Evolutionary conservation across 768 basidiomycete genomes (phyloP).

Genomic region (Rickenella mellea): DNA sequence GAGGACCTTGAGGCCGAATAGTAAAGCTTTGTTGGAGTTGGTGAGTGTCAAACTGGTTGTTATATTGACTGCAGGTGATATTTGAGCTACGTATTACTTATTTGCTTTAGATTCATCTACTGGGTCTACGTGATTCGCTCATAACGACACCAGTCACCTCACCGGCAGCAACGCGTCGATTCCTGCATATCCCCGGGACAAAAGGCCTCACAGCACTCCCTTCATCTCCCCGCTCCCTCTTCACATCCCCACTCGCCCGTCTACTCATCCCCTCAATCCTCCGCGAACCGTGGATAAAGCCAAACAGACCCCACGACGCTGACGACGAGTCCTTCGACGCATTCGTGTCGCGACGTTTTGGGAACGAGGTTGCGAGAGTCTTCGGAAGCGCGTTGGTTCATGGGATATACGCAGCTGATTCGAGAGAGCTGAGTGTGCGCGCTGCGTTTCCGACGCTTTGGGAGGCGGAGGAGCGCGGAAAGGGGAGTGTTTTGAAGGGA

Average conservation of each 20-base stretch:
- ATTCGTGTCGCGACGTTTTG: constrained; percentile 70
- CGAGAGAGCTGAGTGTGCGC: constrained; percentile 61
- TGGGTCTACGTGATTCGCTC: constrained; percentile 49
- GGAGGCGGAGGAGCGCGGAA: constrained; percentile 55
- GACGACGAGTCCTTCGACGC: constrained; percentile 76
- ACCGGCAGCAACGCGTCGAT: constrained; percentile 71
- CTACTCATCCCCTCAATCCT: constrained; percentile 46
- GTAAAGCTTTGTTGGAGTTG: constrained; percentile 66
- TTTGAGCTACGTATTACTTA: constrained; percentile 10
- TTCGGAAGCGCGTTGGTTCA: constrained; percentile 78
- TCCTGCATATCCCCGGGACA: constrained; percentile 45
- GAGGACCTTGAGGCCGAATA: constrained; percentile 72
- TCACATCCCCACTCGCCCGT: constrained; percentile 26
- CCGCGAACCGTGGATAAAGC: constrained; percentile 41
- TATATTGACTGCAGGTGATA: neutral
- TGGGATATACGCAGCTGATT: constrained; percentile 88
- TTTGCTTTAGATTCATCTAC: constrained; percentile 75
- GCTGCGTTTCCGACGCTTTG: constrained; percentile 71
- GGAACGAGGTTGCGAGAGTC: constrained; percentile 56
- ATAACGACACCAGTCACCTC: constrained; percentile 59
- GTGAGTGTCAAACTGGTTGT: constrained; percentile 34
- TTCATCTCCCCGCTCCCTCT: constrained; percentile 26
- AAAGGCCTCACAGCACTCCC: constrained; percentile 46
- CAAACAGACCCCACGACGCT: constrained; percentile 11
- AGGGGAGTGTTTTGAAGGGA: constrained; percentile 64